Base-by-base conservation (phyloP, 2,329 filamentous ascomycete species). In the Nigrospora osmanthi region DNA sequence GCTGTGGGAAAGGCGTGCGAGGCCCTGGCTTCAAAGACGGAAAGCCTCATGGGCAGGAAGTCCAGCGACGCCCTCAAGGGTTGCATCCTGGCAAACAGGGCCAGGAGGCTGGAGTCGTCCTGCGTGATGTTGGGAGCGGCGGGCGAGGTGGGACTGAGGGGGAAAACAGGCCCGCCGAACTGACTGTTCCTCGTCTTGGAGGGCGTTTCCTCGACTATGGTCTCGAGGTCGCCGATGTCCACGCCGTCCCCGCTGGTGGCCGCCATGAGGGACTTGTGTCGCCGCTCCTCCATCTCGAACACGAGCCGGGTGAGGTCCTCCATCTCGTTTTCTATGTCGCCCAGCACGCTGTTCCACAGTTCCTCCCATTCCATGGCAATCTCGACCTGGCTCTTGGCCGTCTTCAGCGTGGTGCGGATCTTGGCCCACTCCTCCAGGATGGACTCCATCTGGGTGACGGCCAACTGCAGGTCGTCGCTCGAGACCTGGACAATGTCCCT, bases 341-440 rank as follows among this genome's bases (percentile, higher is more conserved):
- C 91, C 3, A 98, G 72, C 3, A 97, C 91, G 51, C 79, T 88
- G 55, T 89, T 89, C 91, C 93, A 97, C 33, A 98, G 73, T 66
- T 97, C 90, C 63, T 96, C 90, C 91, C 91, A 98, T 60, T 98
- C 93, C 89, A 97, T 95, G 39, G 93, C 93, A 47, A 95, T 82
- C 64, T 97, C 93, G 15, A 98, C 91, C 59, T 97, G 91, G 40
- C 79, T 79, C 61, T 95, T 95, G 45, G 95, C 85, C 23, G 69
- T 83, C 51, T 85, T 85, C 42, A 98, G 70, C 1, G 85, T 84
- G 36, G 71, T 73, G 56, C 89, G 86, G 56, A 96, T 91, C 52
- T 83, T 81, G 38, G 81, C 75, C 93, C 93, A 98, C 57, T 90
- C 87, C 33, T 75, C 74, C 49, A 95, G 71, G 47, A 95, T 93